A percentile compares a stretch with the other conserved stretches of the same genome.
These are phyloP conservation scores for Boeremia exigua DNA, from an alignment of 2,329 filamentous ascomycete genomes.

Conservation along the genomic window DNA sequence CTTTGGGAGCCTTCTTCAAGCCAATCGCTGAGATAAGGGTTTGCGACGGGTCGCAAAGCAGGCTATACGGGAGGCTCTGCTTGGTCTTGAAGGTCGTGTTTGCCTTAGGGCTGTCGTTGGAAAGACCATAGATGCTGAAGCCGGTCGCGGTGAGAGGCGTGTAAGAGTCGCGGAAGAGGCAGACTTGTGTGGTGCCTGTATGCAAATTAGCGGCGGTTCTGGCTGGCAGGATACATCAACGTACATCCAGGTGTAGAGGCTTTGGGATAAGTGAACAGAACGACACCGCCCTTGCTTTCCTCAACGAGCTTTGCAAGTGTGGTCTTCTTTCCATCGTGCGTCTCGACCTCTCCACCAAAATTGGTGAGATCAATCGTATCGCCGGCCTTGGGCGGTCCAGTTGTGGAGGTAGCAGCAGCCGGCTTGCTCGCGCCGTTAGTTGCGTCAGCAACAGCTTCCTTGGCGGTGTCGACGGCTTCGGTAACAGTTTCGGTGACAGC, in stretches of 20 bases:
- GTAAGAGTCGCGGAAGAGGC: constrained; percentile 89
- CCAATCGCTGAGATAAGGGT: constrained; percentile 84
- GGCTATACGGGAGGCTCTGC: constrained; percentile 84
- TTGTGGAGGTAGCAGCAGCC: constrained; percentile 14
- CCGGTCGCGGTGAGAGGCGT: constrained; percentile 76
- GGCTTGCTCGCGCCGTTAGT: constrained; percentile 39
- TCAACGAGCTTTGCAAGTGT: constrained; percentile 81
- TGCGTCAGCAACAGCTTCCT: constrained; percentile 40
- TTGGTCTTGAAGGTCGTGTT: constrained; percentile 94
- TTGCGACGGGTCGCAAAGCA: constrained; percentile 80
- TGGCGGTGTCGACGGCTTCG: constrained; percentile 42
- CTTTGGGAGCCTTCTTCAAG: constrained; percentile 82
- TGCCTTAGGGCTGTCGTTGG: constrained; percentile 83
- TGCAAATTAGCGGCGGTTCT: constrained; percentile 18
- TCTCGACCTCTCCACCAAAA: constrained; percentile 76
- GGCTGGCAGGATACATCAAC: constrained; percentile 45
- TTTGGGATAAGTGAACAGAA: constrained; percentile 94
- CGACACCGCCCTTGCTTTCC: constrained; percentile 82
- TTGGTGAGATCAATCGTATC: constrained; percentile 60
- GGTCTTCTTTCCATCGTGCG: constrained; percentile 80
- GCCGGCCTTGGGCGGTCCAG: constrained; percentile 51
- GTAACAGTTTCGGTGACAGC: constrained; percentile 39
- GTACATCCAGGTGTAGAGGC: constrained; percentile 94
- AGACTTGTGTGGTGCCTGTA: constrained; percentile 88
- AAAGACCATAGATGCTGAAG: constrained; percentile 87